Evolutionary conservation across 2,329 filamentous ascomycete genomes (phyloP), one percentile per base, ranked within the genome.

Genomic region (Xylaria hypoxylon): DNA sequence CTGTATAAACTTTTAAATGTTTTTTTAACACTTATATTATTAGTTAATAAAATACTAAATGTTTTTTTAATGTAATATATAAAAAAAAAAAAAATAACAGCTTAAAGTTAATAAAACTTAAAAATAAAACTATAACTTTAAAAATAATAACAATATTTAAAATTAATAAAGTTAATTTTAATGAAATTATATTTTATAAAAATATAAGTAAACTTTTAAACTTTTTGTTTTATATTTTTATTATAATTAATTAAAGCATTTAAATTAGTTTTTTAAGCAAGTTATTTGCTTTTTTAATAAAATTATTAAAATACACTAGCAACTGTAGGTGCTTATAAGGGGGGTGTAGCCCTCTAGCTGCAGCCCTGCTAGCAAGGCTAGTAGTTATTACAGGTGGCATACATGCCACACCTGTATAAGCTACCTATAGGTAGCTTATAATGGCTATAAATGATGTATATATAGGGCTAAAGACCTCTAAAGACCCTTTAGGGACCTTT

Each of bases 51-150:
- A 51, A 60, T 22, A 42, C 45, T 31, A 22, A 60, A 60, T 3
- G 45, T 50, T 10, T 50, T 60, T 45, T 60, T 31, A 31, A 60
- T 51, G 33, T 51, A 31, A 51, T 51, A 60, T 31, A 22, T 60
- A 40, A 60, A 60, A 5, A 51, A 19, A 38, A 60, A 11, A 42
- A 31, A 31, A 47, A 42, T 59, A 45, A 50, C 42, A 47, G 42
- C 42, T n/a, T 28, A 48, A 19, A 59, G 56, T 26, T 59, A 28
- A 45, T 59, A 28, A 50, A 28, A 42, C 26, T 47, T 59, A n/a
- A 59, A 8, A 45, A 42, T n/a, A 38, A 59, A 15, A 38, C 24
- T 26, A 33, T 48, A 22, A 50, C 56, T 42, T 59, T 50, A 31
- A 24, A 47, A 47, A 22, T 10, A 10, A 47, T 47, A 24, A 10